Conservation (phyloP, 2,329 filamentous ascomycete species). For the Fusarium vanettenii region DNA sequence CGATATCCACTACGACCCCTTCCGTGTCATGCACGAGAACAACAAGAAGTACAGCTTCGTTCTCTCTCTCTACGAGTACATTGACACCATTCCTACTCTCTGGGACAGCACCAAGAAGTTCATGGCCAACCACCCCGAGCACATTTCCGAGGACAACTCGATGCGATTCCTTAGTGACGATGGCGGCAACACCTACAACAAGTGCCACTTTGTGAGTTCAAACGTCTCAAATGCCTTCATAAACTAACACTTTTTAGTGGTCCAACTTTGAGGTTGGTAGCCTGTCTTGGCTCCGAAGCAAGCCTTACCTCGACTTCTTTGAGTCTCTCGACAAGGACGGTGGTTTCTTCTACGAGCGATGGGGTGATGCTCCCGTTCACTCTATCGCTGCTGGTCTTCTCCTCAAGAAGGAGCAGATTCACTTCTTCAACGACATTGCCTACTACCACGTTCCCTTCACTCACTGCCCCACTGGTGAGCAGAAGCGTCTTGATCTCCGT, state of each 20-base stretch:
- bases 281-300: conserved; percentile 90
- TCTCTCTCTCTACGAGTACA: conserved; percentile 94
- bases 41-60: conserved; percentile 99
- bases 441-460: conserved; percentile 99
- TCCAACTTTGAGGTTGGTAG: conserved; percentile 99
- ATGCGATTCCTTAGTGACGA: conserved; percentile 95
- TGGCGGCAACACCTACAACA: conserved; percentile 90
- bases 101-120: conserved; percentile 98
- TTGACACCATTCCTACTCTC: conserved; percentile 93
- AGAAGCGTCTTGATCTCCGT: conserved; percentile 83
- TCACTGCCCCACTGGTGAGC: conserved; percentile 93
- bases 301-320: conserved; percentile 92
- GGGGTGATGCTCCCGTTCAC: conserved; percentile 97
- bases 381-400: conserved; percentile 93
- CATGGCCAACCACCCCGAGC: conserved; percentile 88
- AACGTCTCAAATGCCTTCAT: background rate
- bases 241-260: conserved; percentile 71
- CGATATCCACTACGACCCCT: conserved; percentile 94
- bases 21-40: conserved; percentile 95
- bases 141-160: conserved; percentile 85
- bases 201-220: conserved; percentile 88
- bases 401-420: conserved; percentile 91
- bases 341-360: conserved; percentile 99
- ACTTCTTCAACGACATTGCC: conserved; percentile 99
- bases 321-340: conserved; percentile 87